Evolutionary conservation across 1,139 yeast genomes (phyloP).

Genomic region (Nakaseomyces nivariensis): DNA sequence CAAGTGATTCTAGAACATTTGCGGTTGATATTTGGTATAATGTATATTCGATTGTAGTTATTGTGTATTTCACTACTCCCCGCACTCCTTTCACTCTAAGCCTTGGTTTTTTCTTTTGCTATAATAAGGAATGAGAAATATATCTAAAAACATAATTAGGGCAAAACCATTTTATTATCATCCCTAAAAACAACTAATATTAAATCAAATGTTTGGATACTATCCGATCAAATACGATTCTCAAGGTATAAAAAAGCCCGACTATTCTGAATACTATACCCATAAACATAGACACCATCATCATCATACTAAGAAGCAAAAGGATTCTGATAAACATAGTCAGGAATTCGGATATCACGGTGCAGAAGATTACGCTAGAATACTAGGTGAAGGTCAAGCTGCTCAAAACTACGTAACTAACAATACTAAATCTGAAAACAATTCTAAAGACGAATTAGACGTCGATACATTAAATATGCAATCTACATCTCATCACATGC

Average conservation of each 20-base stretch:
- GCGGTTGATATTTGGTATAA: no score
- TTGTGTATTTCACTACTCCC: no score
- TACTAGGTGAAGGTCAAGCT: constrained; percentile 13
- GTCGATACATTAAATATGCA: constrained; percentile 3
- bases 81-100: no score
- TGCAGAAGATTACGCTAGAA: constrained; percentile 7
- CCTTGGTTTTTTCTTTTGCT: neutral
- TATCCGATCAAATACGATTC: constrained; percentile 1
- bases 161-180: neutral
- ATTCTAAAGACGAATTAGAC: neutral
- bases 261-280: neutral
- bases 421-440: no score
- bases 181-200: neutral
- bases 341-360: constrained; percentile 7
- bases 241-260: constrained; percentile 2
- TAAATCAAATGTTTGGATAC: neutral
- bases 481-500: constrained; percentile 1
- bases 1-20: no score
- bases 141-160: neutral
- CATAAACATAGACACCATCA: neutral
- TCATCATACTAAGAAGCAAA: neutral
- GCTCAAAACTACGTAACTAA: constrained; percentile 8
- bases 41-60: no score
- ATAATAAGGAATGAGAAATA: neutral
- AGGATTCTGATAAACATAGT: neutral